Conservation (phyloP, 2,329 filamentous ascomycete genomes). For the Microcyclosporella mali region DNA sequence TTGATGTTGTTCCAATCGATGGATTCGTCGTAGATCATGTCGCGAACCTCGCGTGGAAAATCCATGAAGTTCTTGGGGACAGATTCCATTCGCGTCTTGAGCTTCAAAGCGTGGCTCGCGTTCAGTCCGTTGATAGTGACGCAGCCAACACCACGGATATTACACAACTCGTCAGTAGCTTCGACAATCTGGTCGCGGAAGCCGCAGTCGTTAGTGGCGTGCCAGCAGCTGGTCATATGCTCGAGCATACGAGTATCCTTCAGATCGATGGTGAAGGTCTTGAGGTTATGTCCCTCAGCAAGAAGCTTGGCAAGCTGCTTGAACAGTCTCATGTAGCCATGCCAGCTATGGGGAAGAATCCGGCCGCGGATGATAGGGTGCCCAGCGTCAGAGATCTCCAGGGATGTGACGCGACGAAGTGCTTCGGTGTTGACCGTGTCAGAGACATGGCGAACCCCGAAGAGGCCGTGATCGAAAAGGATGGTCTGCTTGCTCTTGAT, state of each 20-base stretch:
- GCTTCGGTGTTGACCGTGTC: conserved; percentile 19
- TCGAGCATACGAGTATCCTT: conserved; percentile 14
- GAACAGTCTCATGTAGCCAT: conserved; percentile 25
- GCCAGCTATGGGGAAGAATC: conserved; percentile 19
- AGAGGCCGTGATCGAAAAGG: conserved; percentile 27
- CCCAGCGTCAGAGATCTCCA: conserved; percentile 77
- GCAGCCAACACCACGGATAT: conserved; percentile 18
- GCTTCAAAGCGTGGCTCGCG: conserved; percentile 15
- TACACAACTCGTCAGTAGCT: conserved; percentile 10
- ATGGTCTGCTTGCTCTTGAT: conserved; percentile 18
- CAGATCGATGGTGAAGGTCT: conserved; percentile 25
- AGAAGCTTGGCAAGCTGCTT: conserved; percentile 21
- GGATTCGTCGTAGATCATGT: conserved; percentile 25
- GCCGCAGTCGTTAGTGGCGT: conserved; percentile 18
- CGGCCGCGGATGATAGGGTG: conserved; percentile 61
- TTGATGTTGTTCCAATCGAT: conserved; percentile 22
- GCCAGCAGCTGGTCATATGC: conserved; percentile 25
- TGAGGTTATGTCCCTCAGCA: conserved; percentile 23
- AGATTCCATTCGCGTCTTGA: conserved; percentile 22
- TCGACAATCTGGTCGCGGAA: conserved; percentile 24
- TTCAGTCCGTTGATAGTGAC: conserved; percentile 23
- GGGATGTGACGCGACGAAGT: conserved; percentile 23
- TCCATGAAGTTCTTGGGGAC: conserved; percentile 16
- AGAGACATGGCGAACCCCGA: conserved; percentile 8
- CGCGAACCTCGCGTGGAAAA: conserved; percentile 25